phyloP scores from a whole-genome alignment of 129 eudicot genomes.

The Tanacetum coccineum region DNA sequence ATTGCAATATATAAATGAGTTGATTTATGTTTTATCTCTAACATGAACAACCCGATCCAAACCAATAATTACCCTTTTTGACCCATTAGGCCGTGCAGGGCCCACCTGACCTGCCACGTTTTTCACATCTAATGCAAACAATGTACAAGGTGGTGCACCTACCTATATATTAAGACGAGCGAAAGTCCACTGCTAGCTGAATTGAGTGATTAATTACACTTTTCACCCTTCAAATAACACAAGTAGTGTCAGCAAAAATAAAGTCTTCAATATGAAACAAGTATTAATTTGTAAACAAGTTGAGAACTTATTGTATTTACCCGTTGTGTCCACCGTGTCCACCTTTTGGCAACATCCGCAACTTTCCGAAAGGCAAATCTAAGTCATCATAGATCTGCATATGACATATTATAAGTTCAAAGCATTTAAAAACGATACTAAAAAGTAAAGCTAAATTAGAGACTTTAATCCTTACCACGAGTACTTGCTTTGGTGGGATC shows the following conservation, averaged over 20 bases:
- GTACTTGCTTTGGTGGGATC: constrained; percentile 87
- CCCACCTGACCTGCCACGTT: too few relatives aligned
- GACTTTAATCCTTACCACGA: constrained; percentile 51
- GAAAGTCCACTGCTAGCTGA: constrained; percentile 89
- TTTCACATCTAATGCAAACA: background rate
- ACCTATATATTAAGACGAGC: constrained; percentile 95
- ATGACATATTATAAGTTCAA: constrained; percentile 15
- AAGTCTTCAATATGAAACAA: too few relatives aligned
- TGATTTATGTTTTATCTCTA: too few relatives aligned
- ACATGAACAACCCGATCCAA: background rate
- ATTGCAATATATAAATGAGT: too few relatives aligned
- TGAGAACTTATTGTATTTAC: constrained; percentile 29
- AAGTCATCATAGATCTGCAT: constrained; percentile 83
- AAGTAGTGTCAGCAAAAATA: too few relatives aligned
- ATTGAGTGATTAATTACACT: constrained; percentile 82
- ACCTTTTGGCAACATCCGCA: constrained; percentile 90
- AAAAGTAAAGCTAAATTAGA: constrained; percentile 2
- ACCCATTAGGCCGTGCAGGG: background rate
- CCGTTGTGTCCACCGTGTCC: constrained; percentile 99
- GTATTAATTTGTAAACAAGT: background rate
- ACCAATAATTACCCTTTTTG: background rate
- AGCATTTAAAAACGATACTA: background rate
- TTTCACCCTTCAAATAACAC: constrained; percentile 64
- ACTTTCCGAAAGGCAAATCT: constrained; percentile 91
- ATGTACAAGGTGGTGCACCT: background rate